Evolutionary conservation across 1,284 basidiomycete species (phyloP), one percentile per base, ranked within the genome.

Genomic region (Pyrrhoderma lamaoense): DNA sequence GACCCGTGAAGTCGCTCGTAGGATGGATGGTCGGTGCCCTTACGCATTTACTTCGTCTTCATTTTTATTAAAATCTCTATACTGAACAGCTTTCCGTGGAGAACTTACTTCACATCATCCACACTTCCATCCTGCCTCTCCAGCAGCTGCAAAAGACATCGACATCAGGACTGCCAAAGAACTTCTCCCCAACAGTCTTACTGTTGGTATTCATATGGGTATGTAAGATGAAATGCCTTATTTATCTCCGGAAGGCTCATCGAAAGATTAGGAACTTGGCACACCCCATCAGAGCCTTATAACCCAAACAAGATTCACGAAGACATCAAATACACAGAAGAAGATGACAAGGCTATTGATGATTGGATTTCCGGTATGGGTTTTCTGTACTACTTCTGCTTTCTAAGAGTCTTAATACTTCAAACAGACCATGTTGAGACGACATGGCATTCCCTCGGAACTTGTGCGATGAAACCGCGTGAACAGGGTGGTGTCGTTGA

Each of bases 401-500:
- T 16, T 40, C 38, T 7, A 40, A 14, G 7, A 18, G 5, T 40
- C n/a, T 22, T 14, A 50, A 7, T 21, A 8, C 11, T 13, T 43
- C 39, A 16, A 49, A 38, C 59, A 54, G 79, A 84, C 61, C 82
- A 84, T 61, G 82, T 85, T 57, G 82, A 85, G 71, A 85, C 82
- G 13, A 85, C 82, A 47, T 85, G 82, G 82, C 82, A 85, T 68
- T 80, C 77, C 61, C 70, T 85, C 43, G 80, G 80, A 58, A 70
- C 68, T 54, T 67, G 61, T 38, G 79, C 85, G 18, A 89, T 89
- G 87, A 84, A 88, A 61, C 85, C 85, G n/a, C 72, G 79, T 44
- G 73, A 76, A 56, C 67, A 86, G 63, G 87, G 86, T 43, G 88
- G 88, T 61, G 86, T 89, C 27, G 79, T 90, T 58, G 86, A 89